phyloP scores from a whole-genome alignment of 768 basidiomycete genomes.

The Galerina marginata region DNA sequence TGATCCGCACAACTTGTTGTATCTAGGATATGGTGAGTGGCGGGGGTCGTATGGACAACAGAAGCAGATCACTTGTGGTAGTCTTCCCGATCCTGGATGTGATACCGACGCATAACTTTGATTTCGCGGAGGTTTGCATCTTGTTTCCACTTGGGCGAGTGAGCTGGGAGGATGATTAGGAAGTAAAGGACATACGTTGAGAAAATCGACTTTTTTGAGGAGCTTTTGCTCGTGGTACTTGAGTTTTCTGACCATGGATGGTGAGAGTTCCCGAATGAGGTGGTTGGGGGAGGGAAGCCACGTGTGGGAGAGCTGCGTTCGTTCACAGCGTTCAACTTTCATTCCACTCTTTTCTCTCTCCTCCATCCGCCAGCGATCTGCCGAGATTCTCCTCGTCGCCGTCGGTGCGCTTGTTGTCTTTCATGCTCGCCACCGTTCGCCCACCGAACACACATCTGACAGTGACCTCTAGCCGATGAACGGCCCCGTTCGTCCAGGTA shows the following conservation, averaged over 20 bases:
- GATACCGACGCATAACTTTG: slow-evolving; percentile 94
- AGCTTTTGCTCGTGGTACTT: slow-evolving; percentile 97
- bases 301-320: slow-evolving; percentile 38
- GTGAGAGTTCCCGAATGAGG: slow-evolving; percentile 18
- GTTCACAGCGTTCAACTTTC: slow-evolving; percentile 32
- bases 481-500: slow-evolving; percentile 48
- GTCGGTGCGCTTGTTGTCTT: slow-evolving; percentile 8
- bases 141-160: slow-evolving; percentile 83
- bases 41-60: background rate
- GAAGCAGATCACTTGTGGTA: slow-evolving; percentile 75
- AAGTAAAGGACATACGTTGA: slow-evolving; percentile 64
- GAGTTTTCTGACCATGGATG: slow-evolving; percentile 84
- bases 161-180: slow-evolving; percentile 6
- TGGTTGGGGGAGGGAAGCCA: slow-evolving; percentile 35
- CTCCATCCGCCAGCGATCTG: slow-evolving; percentile 13
- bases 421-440: slow-evolving; percentile 15
- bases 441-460: slow-evolving; percentile 5
- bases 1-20: slow-evolving; percentile 94
- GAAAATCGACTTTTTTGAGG: slow-evolving; percentile 95
- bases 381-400: background rate
- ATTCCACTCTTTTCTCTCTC: slow-evolving; percentile 20
- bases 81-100: slow-evolving; percentile 93
- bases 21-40: slow-evolving; percentile 46
- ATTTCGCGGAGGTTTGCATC: slow-evolving; percentile 91
- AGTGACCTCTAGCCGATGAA: slow-evolving; percentile 47